Evolutionary conservation across 306 rosid genomes (phyloP).

Genomic region (Prinsepia uniflora): DNA sequence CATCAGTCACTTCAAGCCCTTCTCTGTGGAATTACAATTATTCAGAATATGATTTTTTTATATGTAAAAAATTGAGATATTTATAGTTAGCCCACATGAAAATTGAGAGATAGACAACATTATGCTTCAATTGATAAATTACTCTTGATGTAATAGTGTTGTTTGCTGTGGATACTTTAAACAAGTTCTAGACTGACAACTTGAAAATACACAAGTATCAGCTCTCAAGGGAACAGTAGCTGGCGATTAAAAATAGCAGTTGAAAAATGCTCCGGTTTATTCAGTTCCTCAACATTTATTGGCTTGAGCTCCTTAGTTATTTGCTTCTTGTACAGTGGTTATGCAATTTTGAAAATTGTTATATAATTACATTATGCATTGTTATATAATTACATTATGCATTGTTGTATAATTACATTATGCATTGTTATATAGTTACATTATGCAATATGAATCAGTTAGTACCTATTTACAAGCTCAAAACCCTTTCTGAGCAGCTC

Average conservation of each 20-base stretch:
- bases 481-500: constrained; percentile 83
- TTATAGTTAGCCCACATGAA: background rate
- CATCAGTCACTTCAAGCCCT: constrained; percentile 93
- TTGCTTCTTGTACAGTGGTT: background rate
- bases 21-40: constrained; percentile 43
- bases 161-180: background rate
- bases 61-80: background rate
- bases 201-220: background rate
- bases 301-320: background rate
- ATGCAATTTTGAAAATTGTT: background rate
- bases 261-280: too few relatives aligned
- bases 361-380: background rate
- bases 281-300: background rate
- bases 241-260: background rate
- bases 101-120: background rate
- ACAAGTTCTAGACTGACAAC: background rate
- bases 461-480: constrained; percentile 84
- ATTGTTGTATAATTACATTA: background rate
- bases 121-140: background rate
- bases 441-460: background rate
- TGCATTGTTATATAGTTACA: background rate
- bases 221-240: constrained; percentile 5
- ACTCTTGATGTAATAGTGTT: background rate
- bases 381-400: background rate
- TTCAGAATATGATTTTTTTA: constrained; percentile 21